phyloP scores from a whole-genome alignment of 2,329 filamentous ascomycete species.

The Verruconis gallopava region DNA sequence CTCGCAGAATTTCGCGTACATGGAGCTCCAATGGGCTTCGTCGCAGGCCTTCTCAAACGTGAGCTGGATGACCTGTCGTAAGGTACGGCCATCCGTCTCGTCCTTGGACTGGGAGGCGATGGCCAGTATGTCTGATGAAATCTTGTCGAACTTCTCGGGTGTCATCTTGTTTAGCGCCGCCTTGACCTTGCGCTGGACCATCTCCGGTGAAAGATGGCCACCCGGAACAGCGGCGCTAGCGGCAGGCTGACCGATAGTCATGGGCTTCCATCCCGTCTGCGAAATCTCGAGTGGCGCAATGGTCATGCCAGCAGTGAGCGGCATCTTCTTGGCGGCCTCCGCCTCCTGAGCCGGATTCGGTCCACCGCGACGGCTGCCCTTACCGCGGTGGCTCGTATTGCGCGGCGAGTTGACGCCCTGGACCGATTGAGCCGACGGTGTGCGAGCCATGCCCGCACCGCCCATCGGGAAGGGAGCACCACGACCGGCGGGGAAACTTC shows the following conservation, averaged over 20 bases:
- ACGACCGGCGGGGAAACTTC: constrained; percentile 39
- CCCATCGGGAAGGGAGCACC: constrained; percentile 52
- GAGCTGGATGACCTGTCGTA: constrained; percentile 95
- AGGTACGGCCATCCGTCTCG: constrained; percentile 82
- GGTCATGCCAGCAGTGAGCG: constrained; percentile 71
- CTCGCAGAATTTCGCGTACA: constrained; percentile 98
- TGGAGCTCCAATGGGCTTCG: constrained; percentile 94
- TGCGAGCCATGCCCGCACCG: constrained; percentile 51
- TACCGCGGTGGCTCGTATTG: constrained; percentile 47
- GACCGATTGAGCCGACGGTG: constrained; percentile 45
- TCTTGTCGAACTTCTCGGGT: constrained; percentile 95
- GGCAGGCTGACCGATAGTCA: constrained; percentile 39
- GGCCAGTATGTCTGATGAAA: constrained; percentile 79
- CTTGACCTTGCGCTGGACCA: constrained; percentile 99
- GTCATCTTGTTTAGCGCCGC: constrained; percentile 99
- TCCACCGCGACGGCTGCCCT: constrained; percentile 48
- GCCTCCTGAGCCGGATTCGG: constrained; percentile 44
- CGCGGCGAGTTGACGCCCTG: constrained; percentile 57
- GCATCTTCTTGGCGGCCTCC: constrained; percentile 75
- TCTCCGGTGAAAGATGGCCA: constrained; percentile 66
- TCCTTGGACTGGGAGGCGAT: constrained; percentile 95
- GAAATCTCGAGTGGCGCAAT: constrained; percentile 67
- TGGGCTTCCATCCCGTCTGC: constrained; percentile 78
- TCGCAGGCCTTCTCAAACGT: constrained; percentile 99
- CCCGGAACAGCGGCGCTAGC: constrained; percentile 18